Conservation (phyloP, 75 land plant genomes). For the Larix kaempferi region DNA sequence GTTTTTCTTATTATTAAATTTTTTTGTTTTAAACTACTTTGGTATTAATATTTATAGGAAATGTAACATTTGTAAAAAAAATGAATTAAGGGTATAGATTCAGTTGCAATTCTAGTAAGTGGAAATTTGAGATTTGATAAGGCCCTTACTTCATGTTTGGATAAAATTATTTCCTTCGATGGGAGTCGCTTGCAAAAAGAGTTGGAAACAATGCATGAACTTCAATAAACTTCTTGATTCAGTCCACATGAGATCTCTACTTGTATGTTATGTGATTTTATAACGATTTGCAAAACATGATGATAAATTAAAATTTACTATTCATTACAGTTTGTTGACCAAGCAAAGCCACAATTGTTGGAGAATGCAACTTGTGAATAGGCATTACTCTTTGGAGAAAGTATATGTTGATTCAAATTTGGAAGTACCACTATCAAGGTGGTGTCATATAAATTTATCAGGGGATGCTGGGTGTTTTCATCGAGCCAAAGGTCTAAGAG, state of each 20-base stretch:
- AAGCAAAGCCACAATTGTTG: constrained; percentile 26
- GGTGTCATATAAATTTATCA: constrained; percentile 34
- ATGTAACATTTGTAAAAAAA: neutral
- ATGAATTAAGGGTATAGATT: constrained; percentile 6
- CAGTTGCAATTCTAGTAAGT: constrained; percentile 27
- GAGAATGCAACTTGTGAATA: constrained; percentile 33
- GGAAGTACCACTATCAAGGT: constrained; percentile 35
- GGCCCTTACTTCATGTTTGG: constrained; percentile 33
- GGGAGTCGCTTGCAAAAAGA: constrained; percentile 48
- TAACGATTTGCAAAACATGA: neutral
- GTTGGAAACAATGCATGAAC: constrained; percentile 40
- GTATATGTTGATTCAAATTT: constrained; percentile 39
- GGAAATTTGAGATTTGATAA: constrained; percentile 33
- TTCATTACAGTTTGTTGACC: constrained; percentile 28
- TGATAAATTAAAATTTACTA: constrained; percentile 3
- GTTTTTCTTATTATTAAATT: neutral
- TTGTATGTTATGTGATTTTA: neutral
- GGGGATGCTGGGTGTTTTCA: constrained; percentile 7
- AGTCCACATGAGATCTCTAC: constrained; percentile 2
- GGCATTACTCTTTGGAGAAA: constrained; percentile 39
- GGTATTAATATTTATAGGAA: neutral
- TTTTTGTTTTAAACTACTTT: neutral
- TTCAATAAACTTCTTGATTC: neutral
- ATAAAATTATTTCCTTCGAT: constrained; percentile 31
- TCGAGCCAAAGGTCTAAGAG: neutral